These are phyloP conservation scores for Marchantia polymorpha DNA, from an alignment of 225 moss, liverwort and hornwort species.

Conservation along the genomic window DNA sequence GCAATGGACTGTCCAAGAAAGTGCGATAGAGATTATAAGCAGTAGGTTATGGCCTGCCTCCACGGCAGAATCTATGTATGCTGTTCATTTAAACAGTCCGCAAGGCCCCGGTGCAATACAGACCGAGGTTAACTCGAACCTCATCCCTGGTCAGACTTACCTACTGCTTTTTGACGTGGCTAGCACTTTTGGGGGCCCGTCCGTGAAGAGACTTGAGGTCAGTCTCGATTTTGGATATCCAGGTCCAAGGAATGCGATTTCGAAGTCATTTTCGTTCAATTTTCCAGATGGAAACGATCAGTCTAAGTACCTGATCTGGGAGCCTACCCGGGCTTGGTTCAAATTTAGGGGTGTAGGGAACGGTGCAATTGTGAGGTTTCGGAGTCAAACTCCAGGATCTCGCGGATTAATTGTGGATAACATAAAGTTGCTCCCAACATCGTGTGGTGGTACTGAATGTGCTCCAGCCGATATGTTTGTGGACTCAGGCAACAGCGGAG, in stretches of 20 bases:
- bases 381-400: conserved; percentile 25
- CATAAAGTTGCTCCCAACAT: conserved; percentile 15
- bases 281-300: conserved; percentile 8
- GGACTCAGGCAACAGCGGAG: neutral
- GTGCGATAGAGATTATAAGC: conserved; percentile 29
- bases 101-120: conserved; percentile 22
- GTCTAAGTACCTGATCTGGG: conserved; percentile 23
- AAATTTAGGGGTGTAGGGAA: conserved; percentile 8
- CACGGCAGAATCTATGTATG: conserved; percentile 13
- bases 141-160: conserved; percentile 18
- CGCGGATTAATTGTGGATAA: conserved; percentile 33
- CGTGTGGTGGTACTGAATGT: neutral
- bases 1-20: conserved; percentile 19
- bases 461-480: neutral
- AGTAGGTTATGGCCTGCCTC: conserved; percentile 24
- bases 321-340: neutral
- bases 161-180: conserved; percentile 26
- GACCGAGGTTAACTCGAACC: conserved; percentile 5
- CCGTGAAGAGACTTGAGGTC: conserved; percentile 26
- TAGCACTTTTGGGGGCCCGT: conserved; percentile 20
- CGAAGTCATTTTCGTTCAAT: neutral
- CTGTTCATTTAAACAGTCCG: conserved; percentile 32
- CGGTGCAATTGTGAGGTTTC: conserved; percentile 10
- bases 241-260: neutral
- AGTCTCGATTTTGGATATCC: conserved; percentile 6